Base-by-base conservation (phyloP, 179 eudicot genomes). In the Silene coronaria region DNA sequence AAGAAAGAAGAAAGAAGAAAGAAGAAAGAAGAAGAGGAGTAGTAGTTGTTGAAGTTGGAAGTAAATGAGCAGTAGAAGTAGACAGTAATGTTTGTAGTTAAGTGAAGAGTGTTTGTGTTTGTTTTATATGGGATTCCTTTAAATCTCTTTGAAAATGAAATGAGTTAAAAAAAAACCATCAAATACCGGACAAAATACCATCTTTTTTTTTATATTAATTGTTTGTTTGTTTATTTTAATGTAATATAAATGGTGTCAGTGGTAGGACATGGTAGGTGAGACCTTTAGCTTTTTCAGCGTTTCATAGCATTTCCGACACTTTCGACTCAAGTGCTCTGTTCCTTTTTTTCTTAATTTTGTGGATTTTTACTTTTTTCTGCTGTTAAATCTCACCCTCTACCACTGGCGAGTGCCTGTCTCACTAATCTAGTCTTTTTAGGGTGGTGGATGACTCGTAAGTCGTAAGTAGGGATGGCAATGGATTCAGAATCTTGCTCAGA, bases 231-330 rank as follows among this genome's bases (percentile, higher is more conserved):
- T 38, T 38, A 36, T 36, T 28, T 26, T 16, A 32, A 66, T 12
- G 32, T 12, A 27, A 64, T 13, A 24, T 19, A 38, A 13, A 32
- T 46, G 76, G 23, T 8, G 64, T 42, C 34, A 17, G 57, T 32
- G 80, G 80, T 81, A 70, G 80, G 75, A 68, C 42, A 16, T 28
- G 67, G 60, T 74, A 65, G 45, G 12, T 19, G 23, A 68, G 14
- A 42, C 3, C 48, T 7, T 66, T 65, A 53, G 73, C 76, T 73
- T 76, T 80, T 73, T 62, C 75, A 60, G 69, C 42, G 61, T 55
- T 75, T 75, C 80, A 67, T 67, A 55, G 74, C 80, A 82, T 79
- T 82, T 75, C 85, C 85, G 85, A 82, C 85, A 82, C 67, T 82
- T 76, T 72, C 77, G 85, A 82, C 80, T 82, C 76, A 72, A 72